A percentile compares a stretch with the other conserved stretches of the same genome.
phyloP scores from a whole-genome alignment of 129 eudicot genomes.

The Helianthus annuus region HanXRQr2.0-SUNRISE NC_035442.2:137842109-137842608 shows the following conservation, averaged over 20 bases:
- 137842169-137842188: not conserved
- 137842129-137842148: too few species aligned
- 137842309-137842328: conserved; percentile 90
- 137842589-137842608: not conserved
- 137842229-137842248: conserved; percentile 58
- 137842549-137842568: conserved; percentile 77
- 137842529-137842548: conserved; percentile 54
- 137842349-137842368: conserved; percentile 78
- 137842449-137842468: conserved; percentile 93
- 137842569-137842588: conserved; percentile 34
- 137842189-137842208: not conserved
- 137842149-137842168: not conserved
- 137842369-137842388: conserved; percentile 83
- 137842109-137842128: conserved; percentile 77
- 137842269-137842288: conserved; percentile 85
- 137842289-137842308: conserved; percentile 66
- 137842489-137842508: conserved; percentile 81
- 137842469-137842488: conserved; percentile 88
- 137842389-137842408: conserved; percentile 59
- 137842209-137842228: not conserved
- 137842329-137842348: conserved; percentile 87
- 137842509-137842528: conserved; percentile 68
- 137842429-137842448: conserved; percentile 89
- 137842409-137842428: conserved; percentile 77
- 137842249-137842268: conserved; percentile 56